Evolutionary conservation across 2,329 filamentous ascomycete species (phyloP), one percentile per base, ranked within the genome.

Genomic region (Colletotrichum plurivorum): DNA sequence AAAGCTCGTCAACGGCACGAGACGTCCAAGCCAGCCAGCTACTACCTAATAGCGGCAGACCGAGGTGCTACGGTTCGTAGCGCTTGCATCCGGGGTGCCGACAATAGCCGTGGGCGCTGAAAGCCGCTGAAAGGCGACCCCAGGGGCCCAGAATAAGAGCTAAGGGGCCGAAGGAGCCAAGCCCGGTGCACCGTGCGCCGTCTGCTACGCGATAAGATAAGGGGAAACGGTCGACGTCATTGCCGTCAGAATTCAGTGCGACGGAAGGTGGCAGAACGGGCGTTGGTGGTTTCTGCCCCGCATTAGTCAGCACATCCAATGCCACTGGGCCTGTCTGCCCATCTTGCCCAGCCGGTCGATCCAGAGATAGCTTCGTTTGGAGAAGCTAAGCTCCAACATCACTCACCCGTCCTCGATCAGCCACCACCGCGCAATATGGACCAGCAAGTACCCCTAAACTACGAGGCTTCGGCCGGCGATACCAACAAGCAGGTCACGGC

Each of bases 391-490:
- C 63, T 70, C 31, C 56, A 63, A 64, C 51, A 59, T 4, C 53
- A 54, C 20, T 63, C 22, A 25, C 22, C 22, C 22, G 22, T 56
- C 12, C 49, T 51, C 36, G 36, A 56, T 46, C 18, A 54, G 53
- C 55, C 51, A 69, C 70, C 63, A 63, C 65, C 27, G 5, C 58
- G 64, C 20, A 61, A 63, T 58, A 88, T 88, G 86, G 85, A 91
- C 71, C 88, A 92, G 77, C 88, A 92, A 77, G 90, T 92, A 72
- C 90, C 92, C 3, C 87, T 94, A 71, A 93, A 90, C 77, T 92
- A 93, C 79, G 91, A 94, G 80, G 88, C 92, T 67, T 95, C 93
- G 7, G 89, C 91, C 59, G 91, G 91, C 72, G 87, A 92, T 64
- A 94, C 90, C 52, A 86, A 94, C 80, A 92, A 91, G 71, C 89